phyloP scores from a whole-genome alignment of 495 filamentous ascomycete species.

The Penicillium longicatenatum region DNA sequence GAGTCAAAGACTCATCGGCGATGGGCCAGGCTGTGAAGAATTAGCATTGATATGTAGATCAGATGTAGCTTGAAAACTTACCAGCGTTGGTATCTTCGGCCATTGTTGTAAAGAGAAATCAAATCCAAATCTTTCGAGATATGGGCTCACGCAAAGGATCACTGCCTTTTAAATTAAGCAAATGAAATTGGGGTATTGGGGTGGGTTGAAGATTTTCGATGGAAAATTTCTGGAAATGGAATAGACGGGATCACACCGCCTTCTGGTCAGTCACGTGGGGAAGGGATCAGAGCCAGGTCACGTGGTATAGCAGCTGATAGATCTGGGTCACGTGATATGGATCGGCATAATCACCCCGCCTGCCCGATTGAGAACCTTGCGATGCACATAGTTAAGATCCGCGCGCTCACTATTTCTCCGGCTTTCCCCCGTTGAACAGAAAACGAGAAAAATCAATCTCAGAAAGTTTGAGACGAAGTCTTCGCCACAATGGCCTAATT shows the following conservation, averaged over 20 bases:
- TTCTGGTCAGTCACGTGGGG: neutral
- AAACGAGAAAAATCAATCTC: neutral
- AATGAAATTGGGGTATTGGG: slow-evolving; percentile 15
- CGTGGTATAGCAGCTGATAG: neutral
- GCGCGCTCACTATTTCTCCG: neutral
- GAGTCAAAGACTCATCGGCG: slow-evolving; percentile 79
- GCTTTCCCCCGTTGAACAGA: neutral
- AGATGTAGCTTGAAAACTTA: slow-evolving; percentile 18
- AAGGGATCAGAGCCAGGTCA: neutral
- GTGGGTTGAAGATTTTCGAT: slow-evolving; percentile 15
- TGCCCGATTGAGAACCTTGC: neutral
- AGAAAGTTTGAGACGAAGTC: too few species aligned
- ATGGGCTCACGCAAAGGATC: slow-evolving; percentile 49
- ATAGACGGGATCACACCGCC: slow-evolving; percentile 6
- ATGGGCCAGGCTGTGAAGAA: slow-evolving; percentile 75
- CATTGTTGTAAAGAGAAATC: slow-evolving; percentile 31
- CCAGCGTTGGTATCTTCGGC: slow-evolving; percentile 42
- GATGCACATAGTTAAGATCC: too few species aligned
- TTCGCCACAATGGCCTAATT: too few species aligned
- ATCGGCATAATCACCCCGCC: too few species aligned
- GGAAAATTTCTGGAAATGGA: slow-evolving; percentile 19
- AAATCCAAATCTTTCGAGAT: slow-evolving; percentile 30
- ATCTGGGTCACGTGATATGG: neutral
- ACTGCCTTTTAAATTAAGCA: slow-evolving; percentile 37
- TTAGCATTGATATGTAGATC: slow-evolving; percentile 17